These are phyloP conservation scores for Ustanciosporium gigantosporum DNA, from an alignment of 1,284 basidiomycete species.

Conservation along the genomic window DNA sequence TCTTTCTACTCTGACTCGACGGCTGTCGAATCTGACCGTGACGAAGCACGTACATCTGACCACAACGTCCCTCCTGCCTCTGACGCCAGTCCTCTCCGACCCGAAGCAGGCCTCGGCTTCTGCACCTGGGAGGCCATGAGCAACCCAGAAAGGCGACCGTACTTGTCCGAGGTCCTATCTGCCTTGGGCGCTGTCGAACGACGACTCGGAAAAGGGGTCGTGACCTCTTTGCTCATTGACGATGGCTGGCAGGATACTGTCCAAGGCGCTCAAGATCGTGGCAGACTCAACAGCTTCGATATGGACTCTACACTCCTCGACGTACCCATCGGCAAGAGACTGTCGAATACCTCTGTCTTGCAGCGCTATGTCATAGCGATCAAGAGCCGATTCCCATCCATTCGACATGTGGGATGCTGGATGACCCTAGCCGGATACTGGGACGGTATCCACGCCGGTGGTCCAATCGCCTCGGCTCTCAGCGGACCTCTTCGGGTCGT, in stretches of 20 bases:
- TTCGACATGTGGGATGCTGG: constrained; percentile 29
- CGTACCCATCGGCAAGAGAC: neutral
- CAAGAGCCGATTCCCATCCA: constrained; percentile 17
- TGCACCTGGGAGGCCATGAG: constrained; percentile 41
- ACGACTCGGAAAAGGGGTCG: constrained; percentile 11
- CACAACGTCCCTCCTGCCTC: neutral
- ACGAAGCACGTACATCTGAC: constrained; percentile 3
- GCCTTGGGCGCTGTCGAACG: constrained; percentile 17
- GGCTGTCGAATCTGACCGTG: constrained; percentile 9
- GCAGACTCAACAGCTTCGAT: constrained; percentile 24
- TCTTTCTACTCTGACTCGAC: constrained; percentile 29
- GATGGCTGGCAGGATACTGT: constrained; percentile 37
- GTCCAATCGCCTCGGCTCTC: constrained; percentile 16
- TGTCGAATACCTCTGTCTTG: constrained; percentile 9
- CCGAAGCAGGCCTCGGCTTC: constrained; percentile 22
- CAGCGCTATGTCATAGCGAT: constrained; percentile 4
- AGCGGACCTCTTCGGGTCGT: constrained; percentile 11
- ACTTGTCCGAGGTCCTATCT: constrained; percentile 20
- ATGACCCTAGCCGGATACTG: constrained; percentile 36
- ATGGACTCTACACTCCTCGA: constrained; percentile 20
- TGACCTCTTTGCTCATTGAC: constrained; percentile 31
- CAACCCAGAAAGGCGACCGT: constrained; percentile 15
- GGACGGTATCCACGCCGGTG: constrained; percentile 27
- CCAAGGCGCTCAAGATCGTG: constrained; percentile 5
- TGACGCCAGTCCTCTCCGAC: neutral